These are phyloP conservation scores for Trapa incisa DNA, from an alignment of 345 rosid species.

Conservation along the genomic window DNA sequence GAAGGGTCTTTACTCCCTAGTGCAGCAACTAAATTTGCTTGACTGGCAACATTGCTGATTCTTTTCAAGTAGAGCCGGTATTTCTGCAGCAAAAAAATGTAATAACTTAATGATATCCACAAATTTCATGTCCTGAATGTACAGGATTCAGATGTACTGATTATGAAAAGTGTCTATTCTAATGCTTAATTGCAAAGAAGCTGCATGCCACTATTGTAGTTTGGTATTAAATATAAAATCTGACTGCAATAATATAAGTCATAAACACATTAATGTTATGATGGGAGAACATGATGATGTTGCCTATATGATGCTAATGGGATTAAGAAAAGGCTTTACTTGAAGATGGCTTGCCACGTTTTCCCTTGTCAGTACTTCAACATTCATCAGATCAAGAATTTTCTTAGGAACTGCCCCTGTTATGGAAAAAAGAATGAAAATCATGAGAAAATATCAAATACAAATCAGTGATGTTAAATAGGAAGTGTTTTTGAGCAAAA, in stretches of 20 bases:
- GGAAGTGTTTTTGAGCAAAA: neutral
- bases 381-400: slow-evolving; percentile 83
- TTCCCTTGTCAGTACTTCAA: slow-evolving; percentile 85
- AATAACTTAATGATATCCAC: neutral
- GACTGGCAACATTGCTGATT: slow-evolving; percentile 29
- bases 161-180: too few species aligned
- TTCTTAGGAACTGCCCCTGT: slow-evolving; percentile 96
- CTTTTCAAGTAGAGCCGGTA: slow-evolving; percentile 76
- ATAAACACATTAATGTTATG: neutral
- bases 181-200: too few species aligned
- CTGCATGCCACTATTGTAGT: neutral
- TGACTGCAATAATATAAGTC: neutral
- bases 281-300: neutral
- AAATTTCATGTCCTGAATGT: neutral
- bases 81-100: slow-evolving; percentile 37
- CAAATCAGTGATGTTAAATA: neutral
- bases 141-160: neutral
- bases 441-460: neutral
- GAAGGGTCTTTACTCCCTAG: slow-evolving; percentile 50
- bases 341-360: slow-evolving; percentile 97
- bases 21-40: slow-evolving; percentile 41
- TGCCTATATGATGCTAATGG: too few species aligned
- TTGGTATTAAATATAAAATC: neutral
- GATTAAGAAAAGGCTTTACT: slow-evolving; percentile 22
- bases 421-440: slow-evolving; percentile 1